These are phyloP conservation scores for Hanseniaspora valbyensis DNA, from an alignment of 805 yeast genomes.

Conservation along the genomic window DNA sequence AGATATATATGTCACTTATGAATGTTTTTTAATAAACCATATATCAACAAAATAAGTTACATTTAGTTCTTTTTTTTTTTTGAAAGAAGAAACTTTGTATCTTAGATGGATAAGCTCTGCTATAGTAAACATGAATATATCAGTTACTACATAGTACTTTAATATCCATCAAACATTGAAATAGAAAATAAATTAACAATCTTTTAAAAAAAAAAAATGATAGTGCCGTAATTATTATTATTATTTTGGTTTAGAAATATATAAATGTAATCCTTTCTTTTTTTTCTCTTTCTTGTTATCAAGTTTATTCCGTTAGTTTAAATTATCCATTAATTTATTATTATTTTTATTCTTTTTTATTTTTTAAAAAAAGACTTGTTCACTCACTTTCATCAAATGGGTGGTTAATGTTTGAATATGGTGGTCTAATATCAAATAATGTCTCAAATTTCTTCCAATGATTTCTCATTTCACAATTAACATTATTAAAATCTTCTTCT, in stretches of 20 bases:
- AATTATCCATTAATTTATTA: slow-evolving; percentile 33
- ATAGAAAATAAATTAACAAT: no score
- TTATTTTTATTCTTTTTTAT: slow-evolving; percentile 35
- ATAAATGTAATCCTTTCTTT: no score
- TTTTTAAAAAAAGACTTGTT: slow-evolving; percentile 24
- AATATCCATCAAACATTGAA: neutral
- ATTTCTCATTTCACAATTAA: slow-evolving; percentile 25
- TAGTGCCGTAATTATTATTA: no score
- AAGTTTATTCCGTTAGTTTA: slow-evolving; percentile 56
- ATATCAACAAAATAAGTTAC: neutral
- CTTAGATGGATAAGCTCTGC: neutral
- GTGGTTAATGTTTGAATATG: neutral
- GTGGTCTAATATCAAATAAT: slow-evolving; percentile 29
- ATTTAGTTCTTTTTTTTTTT: neutral
- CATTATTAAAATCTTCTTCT: slow-evolving; percentile 26
- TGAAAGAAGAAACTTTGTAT: neutral
- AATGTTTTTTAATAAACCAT: neutral
- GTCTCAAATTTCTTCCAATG: slow-evolving; percentile 31
- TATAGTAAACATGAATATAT: neutral
- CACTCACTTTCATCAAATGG: slow-evolving; percentile 11
- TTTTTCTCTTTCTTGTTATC: slow-evolving; percentile 22
- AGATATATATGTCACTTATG: no score
- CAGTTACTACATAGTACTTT: neutral
- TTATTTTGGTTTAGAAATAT: neutral
- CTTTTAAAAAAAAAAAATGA: no score